phyloP scores from a whole-genome alignment of 306 rosid species.

The barrel medic (Medicago truncatula) region DNA sequence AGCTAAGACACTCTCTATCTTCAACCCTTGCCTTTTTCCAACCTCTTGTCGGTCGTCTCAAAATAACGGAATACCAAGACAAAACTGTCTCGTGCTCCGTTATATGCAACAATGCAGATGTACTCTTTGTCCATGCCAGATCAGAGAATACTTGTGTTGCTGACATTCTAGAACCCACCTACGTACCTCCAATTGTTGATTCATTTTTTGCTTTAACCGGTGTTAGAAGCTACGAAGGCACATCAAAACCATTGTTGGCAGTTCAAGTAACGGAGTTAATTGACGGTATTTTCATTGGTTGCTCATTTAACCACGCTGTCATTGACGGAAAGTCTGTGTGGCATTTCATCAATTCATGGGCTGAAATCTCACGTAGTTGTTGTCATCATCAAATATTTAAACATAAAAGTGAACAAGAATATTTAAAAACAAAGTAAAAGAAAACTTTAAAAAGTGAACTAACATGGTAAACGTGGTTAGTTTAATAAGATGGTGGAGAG shows the following conservation, averaged over 20 bases:
- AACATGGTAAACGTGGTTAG: too few species aligned
- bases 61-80: not conserved
- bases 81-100: not conserved
- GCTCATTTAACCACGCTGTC: not conserved
- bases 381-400: not conserved
- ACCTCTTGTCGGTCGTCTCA: not conserved
- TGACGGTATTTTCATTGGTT: not conserved
- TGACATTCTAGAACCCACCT: not conserved
- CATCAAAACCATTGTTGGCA: not conserved
- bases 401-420: too few species aligned
- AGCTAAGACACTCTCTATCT: not conserved
- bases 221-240: not conserved
- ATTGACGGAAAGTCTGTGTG: not conserved
- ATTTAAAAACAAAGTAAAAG: too few species aligned
- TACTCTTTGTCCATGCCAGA: not conserved
- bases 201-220: not conserved
- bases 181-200: not conserved
- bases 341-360: conserved; percentile 3
- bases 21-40: not conserved
- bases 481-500: too few species aligned
- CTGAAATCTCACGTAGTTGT: too few species aligned
- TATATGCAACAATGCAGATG: not conserved
- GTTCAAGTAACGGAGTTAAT: not conserved
- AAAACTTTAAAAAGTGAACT: too few species aligned
- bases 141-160: not conserved